Evolutionary conservation across 495 filamentous ascomycete species (phyloP).

Genomic region (Penicillium verhagenii): DNA sequence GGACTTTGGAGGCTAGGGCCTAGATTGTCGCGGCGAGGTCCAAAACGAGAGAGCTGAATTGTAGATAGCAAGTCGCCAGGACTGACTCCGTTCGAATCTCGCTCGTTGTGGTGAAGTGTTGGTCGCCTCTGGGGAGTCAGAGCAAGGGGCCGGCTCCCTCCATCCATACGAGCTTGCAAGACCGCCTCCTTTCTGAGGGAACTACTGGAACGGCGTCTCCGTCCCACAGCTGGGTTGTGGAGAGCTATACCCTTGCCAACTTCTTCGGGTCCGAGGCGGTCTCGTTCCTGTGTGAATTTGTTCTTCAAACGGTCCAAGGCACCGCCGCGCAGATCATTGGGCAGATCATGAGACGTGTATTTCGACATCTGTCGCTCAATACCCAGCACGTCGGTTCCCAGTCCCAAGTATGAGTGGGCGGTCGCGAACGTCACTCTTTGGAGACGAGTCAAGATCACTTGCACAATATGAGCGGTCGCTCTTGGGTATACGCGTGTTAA

Average conservation of each 20-base stretch:
- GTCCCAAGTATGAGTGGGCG: constrained; percentile 87
- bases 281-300: constrained; percentile 83
- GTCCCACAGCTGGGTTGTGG: constrained; percentile 72
- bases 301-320: constrained; percentile 86
- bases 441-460: constrained; percentile 91
- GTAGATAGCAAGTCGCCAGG: constrained; percentile 81
- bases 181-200: constrained; percentile 78
- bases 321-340: constrained; percentile 83
- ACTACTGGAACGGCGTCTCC: constrained; percentile 69
- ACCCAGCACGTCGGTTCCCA: constrained; percentile 85
- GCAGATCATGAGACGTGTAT: constrained; percentile 87
- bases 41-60: constrained; percentile 67
- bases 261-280: constrained; percentile 81
- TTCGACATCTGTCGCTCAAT: constrained; percentile 90
- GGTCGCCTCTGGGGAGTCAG: constrained; percentile 17
- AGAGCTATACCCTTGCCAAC: constrained; percentile 91
- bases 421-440: constrained; percentile 94
- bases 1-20: constrained; percentile 49
- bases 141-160: constrained; percentile 22
- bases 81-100: constrained; percentile 48
- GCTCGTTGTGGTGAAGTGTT: constrained; percentile 10
- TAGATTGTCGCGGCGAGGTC: constrained; percentile 35
- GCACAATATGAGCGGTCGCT: constrained; percentile 94
- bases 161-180: constrained; percentile 59
- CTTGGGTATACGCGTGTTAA: constrained; percentile 94